Percentiles rank a stretch among this genome's conserved stretches.
phyloP scores from a whole-genome alignment of 306 rosid genomes.

The Elaeagnus macrophylla region DNA sequence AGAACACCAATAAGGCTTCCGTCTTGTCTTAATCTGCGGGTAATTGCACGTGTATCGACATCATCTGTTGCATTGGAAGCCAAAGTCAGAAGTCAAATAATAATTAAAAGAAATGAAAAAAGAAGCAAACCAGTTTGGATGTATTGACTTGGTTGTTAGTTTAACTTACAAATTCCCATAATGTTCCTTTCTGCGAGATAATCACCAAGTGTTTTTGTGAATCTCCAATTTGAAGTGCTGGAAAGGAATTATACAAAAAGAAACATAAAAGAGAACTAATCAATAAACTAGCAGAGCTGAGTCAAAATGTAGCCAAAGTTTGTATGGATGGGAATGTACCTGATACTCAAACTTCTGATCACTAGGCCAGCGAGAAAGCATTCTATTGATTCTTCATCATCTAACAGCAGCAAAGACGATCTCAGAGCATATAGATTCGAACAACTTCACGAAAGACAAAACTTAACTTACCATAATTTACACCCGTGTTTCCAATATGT shows the following conservation, averaged over 20 bases:
- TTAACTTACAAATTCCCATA: slow-evolving; percentile 98
- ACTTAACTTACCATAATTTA: slow-evolving; percentile 57
- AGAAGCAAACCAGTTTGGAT: background rate
- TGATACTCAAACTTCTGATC: slow-evolving; percentile 75
- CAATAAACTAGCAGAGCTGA: slow-evolving; percentile 10
- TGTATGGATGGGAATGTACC: slow-evolving; percentile 27
- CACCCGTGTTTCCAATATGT: slow-evolving; percentile 88
- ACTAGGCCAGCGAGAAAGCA: slow-evolving; percentile 88
- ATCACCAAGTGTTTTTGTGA: slow-evolving; percentile 52
- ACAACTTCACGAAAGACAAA: slow-evolving; percentile 1
- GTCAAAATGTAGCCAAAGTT: background rate
- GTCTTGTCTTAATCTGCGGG: slow-evolving; percentile 84
- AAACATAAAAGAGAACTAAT: slow-evolving; percentile 8
- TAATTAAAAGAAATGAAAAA: background rate
- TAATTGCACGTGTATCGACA: slow-evolving; percentile 90
- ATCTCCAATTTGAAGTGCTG: slow-evolving; percentile 95
- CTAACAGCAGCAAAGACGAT: slow-evolving; percentile 27
- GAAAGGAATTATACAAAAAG: slow-evolving; percentile 16
- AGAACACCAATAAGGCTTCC: slow-evolving; percentile 93
- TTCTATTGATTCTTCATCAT: slow-evolving; percentile 71
- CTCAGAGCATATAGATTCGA: slow-evolving; percentile 8
- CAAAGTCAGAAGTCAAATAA: slow-evolving; percentile 6
- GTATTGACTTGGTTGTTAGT: background rate
- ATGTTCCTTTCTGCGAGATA: slow-evolving; percentile 74
- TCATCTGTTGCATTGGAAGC: slow-evolving; percentile 54